These are phyloP conservation scores for Dioscorea alata DNA, from an alignment of 106 monocot genomes.

Conservation along the genomic window DNA sequence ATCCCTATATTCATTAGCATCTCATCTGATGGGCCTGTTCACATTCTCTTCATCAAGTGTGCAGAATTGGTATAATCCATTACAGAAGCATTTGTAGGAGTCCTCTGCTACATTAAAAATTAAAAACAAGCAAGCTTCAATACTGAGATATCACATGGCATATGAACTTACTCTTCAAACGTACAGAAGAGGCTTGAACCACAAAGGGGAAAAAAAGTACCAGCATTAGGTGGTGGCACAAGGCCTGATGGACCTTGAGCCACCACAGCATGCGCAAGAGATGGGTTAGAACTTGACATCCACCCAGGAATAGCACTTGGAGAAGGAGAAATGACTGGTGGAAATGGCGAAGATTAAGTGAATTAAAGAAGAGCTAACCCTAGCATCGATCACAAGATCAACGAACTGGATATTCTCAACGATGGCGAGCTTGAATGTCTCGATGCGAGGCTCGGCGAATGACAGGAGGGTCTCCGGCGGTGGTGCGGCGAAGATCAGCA, in stretches of 20 bases:
- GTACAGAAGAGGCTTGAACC: not conserved
- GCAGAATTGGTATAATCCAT: slow-evolving; percentile 17
- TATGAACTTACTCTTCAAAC: not conserved
- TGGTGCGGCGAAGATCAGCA: too few species aligned
- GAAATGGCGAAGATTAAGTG: too few species aligned
- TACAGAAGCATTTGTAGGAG: not conserved
- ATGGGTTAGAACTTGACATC: slow-evolving; percentile 4
- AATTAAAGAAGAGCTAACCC: too few species aligned
- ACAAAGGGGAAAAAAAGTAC: not conserved
- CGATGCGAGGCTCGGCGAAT: too few species aligned
- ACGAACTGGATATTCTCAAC: too few species aligned
- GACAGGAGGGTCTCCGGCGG: too few species aligned
- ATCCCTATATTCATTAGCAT: slow-evolving; percentile 9
- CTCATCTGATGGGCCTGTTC: slow-evolving; percentile 54
- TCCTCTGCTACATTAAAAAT: not conserved
- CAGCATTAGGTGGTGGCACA: not conserved
- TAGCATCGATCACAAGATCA: too few species aligned
- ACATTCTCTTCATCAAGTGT: slow-evolving; percentile 45
- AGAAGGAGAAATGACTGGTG: not conserved
- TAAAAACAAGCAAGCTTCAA: not conserved
- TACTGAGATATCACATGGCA: not conserved
- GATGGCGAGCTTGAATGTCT: too few species aligned
- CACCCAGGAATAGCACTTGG: not conserved
- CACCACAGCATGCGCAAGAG: not conserved
- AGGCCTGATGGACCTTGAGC: not conserved